A percentile compares a stretch with the other conserved stretches of the same genome.
Conservation (phyloP, 768 basidiomycete species). For the Lactarius akahatsu region DNA sequence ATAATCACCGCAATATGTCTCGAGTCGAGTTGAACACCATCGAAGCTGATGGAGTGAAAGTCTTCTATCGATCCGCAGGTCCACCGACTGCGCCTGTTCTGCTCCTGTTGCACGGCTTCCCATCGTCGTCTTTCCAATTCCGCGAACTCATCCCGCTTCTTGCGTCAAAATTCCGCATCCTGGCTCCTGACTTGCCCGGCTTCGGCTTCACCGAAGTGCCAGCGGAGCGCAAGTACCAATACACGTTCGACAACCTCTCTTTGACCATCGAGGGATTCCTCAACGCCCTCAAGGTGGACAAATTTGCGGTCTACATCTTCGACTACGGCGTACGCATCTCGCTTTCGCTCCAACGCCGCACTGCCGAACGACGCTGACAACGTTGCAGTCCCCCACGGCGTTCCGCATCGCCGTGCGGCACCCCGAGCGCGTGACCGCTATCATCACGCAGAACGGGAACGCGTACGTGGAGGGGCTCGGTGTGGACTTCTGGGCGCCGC, state of each 20-base stretch:
- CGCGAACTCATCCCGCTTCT: constrained; percentile 47
- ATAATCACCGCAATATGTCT: constrained; percentile 6
- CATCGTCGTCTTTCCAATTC: constrained; percentile 49
- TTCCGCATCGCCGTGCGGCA: constrained; percentile 40
- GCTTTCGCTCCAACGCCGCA: not conserved
- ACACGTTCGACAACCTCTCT: constrained; percentile 44
- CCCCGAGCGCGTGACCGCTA: constrained; percentile 43
- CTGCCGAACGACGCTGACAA: not conserved
- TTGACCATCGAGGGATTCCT: constrained; percentile 44
- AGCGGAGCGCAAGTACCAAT: constrained; percentile 38
- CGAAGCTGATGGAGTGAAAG: constrained; percentile 37
- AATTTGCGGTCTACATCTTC: constrained; percentile 48
- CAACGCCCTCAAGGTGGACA: constrained; percentile 40
- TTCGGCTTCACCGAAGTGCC: constrained; percentile 51
- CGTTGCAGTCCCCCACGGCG: constrained; percentile 30
- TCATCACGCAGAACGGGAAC: constrained; percentile 52
- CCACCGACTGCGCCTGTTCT: constrained; percentile 36
- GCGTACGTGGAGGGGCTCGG: constrained; percentile 48
- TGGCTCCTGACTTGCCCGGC: constrained; percentile 53
- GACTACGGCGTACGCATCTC: constrained; percentile 48
- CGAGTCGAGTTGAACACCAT: constrained; percentile 32
- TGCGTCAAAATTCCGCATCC: constrained; percentile 42
- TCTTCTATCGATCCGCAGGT: constrained; percentile 49
- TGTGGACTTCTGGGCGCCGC: constrained; percentile 39
- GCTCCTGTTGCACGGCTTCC: constrained; percentile 52